Percentiles rank a stretch among this genome's conserved stretches.
phyloP scores from a whole-genome alignment of 2,329 filamentous ascomycete species.

The Dactylellina sp. region DNA sequence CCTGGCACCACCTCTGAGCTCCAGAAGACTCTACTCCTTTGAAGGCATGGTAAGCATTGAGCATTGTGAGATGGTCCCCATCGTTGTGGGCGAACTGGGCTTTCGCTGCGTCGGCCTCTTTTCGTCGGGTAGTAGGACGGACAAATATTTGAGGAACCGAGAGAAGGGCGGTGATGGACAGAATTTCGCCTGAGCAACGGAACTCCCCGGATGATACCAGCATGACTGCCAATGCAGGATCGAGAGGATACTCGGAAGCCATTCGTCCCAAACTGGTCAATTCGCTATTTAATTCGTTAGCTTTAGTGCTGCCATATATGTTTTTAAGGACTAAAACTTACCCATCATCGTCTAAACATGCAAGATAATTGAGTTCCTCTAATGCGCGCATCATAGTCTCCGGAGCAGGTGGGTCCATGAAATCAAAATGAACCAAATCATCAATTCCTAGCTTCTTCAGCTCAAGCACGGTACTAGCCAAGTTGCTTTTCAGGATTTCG shows the following conservation, averaged over 20 bases:
- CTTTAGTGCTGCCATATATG: background rate
- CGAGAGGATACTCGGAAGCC: constrained; percentile 94
- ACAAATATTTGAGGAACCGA: constrained; percentile 96
- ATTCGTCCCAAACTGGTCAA: constrained; percentile 85
- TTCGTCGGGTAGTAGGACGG: constrained; percentile 83
- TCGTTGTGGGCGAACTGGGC: constrained; percentile 89
- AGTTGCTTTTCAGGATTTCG: constrained; percentile 92
- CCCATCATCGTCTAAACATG: constrained; percentile 95
- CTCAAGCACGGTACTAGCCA: constrained; percentile 93
- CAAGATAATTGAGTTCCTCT: constrained; percentile 96
- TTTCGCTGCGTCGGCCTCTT: constrained; percentile 98
- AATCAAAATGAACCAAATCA: constrained; percentile 96
- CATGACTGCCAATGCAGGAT: constrained; percentile 95
- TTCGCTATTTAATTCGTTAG: constrained; percentile 65
- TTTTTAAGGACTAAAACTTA: constrained; percentile 23
- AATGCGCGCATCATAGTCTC: constrained; percentile 98
- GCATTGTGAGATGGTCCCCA: constrained; percentile 92
- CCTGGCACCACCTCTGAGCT: constrained; percentile 90
- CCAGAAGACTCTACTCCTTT: constrained; percentile 71
- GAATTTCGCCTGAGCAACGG: constrained; percentile 97
- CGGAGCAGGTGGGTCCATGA: constrained; percentile 97
- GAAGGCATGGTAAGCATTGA: constrained; percentile 98
- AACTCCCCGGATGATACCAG: constrained; percentile 97
- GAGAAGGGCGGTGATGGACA: constrained; percentile 91
- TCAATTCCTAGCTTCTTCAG: constrained; percentile 96